These are phyloP conservation scores for Coniochaeta sp. DNA, from an alignment of 2,329 filamentous ascomycete species.

Conservation along the genomic window DNA sequence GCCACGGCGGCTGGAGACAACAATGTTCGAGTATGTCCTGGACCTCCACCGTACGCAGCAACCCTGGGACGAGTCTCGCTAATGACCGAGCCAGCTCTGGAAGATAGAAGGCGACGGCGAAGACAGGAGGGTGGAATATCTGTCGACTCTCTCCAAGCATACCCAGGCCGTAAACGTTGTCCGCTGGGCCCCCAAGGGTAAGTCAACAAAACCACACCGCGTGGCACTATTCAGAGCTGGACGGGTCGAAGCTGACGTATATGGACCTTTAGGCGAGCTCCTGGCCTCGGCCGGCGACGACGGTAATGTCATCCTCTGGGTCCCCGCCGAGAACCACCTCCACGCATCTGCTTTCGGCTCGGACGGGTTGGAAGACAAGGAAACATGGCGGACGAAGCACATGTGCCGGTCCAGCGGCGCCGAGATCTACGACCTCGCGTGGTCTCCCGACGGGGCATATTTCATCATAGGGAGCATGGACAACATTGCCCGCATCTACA, in stretches of 20 bases:
- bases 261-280: slow-evolving; percentile 61
- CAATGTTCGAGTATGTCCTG: slow-evolving; percentile 68
- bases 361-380: slow-evolving; percentile 84
- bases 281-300: slow-evolving; percentile 95
- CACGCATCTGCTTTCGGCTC: slow-evolving; percentile 60
- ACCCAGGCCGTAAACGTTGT: slow-evolving; percentile 98
- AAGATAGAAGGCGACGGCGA: slow-evolving; percentile 79
- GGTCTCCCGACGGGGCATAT: slow-evolving; percentile 94
- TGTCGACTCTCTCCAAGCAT: slow-evolving; percentile 87
- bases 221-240: background rate
- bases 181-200: slow-evolving; percentile 89
- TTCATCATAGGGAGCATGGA: slow-evolving; percentile 99
- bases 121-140: slow-evolving; percentile 81
- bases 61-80: background rate
- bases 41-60: background rate
- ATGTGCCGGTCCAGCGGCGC: slow-evolving; percentile 95
- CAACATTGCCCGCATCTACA: slow-evolving; percentile 95
- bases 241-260: background rate
- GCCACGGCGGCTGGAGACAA: slow-evolving; percentile 95
- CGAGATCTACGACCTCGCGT: slow-evolving; percentile 96
- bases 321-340: slow-evolving; percentile 70
- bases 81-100: slow-evolving; percentile 61
- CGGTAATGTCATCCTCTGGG: slow-evolving; percentile 94
- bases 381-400: slow-evolving; percentile 93
- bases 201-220: slow-evolving; percentile 12